Conservation (phyloP, 768 basidiomycete genomes). For the Dentipellis fragilis region DNA sequence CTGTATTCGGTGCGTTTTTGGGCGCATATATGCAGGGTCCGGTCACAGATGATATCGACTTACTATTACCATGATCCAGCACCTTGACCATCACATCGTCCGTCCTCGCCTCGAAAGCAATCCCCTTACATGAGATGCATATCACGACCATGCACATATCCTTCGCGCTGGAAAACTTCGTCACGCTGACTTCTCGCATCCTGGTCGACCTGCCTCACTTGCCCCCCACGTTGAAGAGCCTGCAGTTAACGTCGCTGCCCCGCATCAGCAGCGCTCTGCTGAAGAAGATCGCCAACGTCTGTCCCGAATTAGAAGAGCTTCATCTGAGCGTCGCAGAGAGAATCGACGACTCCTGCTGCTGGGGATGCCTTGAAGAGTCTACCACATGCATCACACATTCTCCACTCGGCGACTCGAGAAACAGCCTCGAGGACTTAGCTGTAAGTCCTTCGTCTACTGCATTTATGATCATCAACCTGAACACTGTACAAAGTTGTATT, state of each 20-base stretch:
- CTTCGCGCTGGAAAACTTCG: constrained; percentile 6
- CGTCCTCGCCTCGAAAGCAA: constrained; percentile 4
- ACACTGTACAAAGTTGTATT: constrained; percentile 26
- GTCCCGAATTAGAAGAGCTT: constrained; percentile 37
- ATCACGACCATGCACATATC: constrained; percentile 12
- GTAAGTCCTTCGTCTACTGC: constrained; percentile 28
- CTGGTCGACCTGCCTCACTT: constrained; percentile 15
- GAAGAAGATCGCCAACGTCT: constrained; percentile 30
- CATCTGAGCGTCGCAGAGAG: constrained; percentile 52
- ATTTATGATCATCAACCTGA: too few relatives aligned
- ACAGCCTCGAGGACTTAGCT: constrained; percentile 32
- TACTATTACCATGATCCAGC: constrained; percentile 2
- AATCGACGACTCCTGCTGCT: constrained; percentile 49
- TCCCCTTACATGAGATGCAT: constrained; percentile 5
- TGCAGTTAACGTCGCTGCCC: constrained; percentile 46
- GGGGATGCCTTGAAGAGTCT: constrained; percentile 56
- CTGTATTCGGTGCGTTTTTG: constrained; percentile 20
- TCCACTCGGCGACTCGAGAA: constrained; percentile 40
- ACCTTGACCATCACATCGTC: constrained; percentile 10
- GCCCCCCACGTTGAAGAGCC: constrained; percentile 29
- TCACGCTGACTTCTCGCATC: constrained; percentile 7
- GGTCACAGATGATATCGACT: background rate
- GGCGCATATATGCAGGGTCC: constrained; percentile 9
- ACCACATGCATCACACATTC: constrained; percentile 46
- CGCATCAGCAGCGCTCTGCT: constrained; percentile 44